Evolutionary conservation across 768 basidiomycete genomes (phyloP).

Genomic region (Boletus sp.): DNA sequence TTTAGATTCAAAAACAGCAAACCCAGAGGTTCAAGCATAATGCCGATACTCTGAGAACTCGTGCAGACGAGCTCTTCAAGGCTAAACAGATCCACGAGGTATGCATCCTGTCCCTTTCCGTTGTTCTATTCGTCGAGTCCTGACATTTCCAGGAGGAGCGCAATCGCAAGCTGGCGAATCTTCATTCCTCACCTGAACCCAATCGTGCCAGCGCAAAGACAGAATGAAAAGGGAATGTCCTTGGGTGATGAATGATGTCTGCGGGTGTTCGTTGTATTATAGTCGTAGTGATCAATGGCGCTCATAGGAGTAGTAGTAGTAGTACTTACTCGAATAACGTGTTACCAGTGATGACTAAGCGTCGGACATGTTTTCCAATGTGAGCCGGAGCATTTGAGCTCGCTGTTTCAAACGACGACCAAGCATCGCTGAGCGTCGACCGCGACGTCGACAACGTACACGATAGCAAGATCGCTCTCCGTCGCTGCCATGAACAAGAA

Average conservation of each 20-base stretch:
- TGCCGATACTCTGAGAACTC: conserved; percentile 16
- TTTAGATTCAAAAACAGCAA: conserved; percentile 28
- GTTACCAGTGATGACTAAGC: conserved; percentile 30
- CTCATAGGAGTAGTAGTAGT: background rate
- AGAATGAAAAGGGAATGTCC: background rate
- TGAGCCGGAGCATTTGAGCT: conserved; percentile 11
- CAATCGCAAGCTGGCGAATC: conserved; percentile 10
- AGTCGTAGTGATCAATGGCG: too few relatives aligned
- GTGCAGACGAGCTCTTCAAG: conserved; percentile 21
- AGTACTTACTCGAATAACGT: background rate
- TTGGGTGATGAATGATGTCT: background rate
- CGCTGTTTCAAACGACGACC: conserved; percentile 25
- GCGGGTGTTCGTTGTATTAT: too few relatives aligned
- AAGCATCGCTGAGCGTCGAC: conserved; percentile 11
- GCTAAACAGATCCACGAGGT: conserved; percentile 25
- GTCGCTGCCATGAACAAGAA: conserved; percentile 73
- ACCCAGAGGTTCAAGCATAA: conserved; percentile 18
- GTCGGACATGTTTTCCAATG: conserved; percentile 17
- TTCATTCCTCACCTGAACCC: conserved; percentile 1
- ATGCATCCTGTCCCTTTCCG: background rate
- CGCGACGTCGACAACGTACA: background rate
- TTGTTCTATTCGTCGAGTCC: background rate
- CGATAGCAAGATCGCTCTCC: conserved; percentile 11
- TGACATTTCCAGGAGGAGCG: conserved; percentile 18
- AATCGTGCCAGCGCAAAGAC: background rate